A percentile compares a stretch with the other conserved stretches of the same genome.
phyloP scores from a whole-genome alignment of 495 filamentous ascomycete species.

The Podospora fimiseda region DNA sequence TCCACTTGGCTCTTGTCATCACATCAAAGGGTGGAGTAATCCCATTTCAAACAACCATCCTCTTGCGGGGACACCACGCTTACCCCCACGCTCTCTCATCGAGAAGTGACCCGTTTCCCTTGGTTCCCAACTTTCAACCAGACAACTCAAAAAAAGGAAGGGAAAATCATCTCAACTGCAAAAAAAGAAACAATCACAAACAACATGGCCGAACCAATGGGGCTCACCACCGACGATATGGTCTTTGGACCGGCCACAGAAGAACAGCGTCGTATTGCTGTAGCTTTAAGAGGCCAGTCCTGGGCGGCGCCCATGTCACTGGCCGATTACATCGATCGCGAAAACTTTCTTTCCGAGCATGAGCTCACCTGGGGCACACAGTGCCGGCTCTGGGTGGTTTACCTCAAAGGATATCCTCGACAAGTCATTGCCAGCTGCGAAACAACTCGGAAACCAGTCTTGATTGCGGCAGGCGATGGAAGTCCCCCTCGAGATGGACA shows the following conservation, averaged over 20 bases:
- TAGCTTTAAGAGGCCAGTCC: slow-evolving; percentile 14
- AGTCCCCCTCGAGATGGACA: slow-evolving; percentile 51
- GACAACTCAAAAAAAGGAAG: background rate
- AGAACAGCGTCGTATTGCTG: slow-evolving; percentile 18
- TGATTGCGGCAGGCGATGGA: slow-evolving; percentile 34
- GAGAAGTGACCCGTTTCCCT: background rate
- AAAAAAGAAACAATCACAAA: no score
- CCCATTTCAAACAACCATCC: background rate
- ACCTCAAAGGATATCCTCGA: slow-evolving; percentile 38
- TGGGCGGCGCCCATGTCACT: slow-evolving; percentile 26
- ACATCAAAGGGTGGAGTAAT: background rate
- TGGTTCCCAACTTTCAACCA: background rate
- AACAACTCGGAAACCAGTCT: slow-evolving; percentile 63
- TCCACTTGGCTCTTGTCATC: background rate
- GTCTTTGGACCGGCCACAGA: slow-evolving; percentile 19
- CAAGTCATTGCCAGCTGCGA: slow-evolving; percentile 74
- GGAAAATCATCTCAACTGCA: background rate
- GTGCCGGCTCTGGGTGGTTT: slow-evolving; percentile 64
- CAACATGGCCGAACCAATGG: slow-evolving; percentile 20
- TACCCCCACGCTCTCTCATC: background rate
- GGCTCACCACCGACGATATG: slow-evolving; percentile 12
- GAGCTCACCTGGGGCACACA: slow-evolving; percentile 52
- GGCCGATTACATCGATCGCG: slow-evolving; percentile 59
- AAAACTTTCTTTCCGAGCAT: slow-evolving; percentile 52
- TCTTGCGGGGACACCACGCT: background rate